phyloP scores from a whole-genome alignment of 768 basidiomycete genomes.

The Trametes sanguinea region DNA sequence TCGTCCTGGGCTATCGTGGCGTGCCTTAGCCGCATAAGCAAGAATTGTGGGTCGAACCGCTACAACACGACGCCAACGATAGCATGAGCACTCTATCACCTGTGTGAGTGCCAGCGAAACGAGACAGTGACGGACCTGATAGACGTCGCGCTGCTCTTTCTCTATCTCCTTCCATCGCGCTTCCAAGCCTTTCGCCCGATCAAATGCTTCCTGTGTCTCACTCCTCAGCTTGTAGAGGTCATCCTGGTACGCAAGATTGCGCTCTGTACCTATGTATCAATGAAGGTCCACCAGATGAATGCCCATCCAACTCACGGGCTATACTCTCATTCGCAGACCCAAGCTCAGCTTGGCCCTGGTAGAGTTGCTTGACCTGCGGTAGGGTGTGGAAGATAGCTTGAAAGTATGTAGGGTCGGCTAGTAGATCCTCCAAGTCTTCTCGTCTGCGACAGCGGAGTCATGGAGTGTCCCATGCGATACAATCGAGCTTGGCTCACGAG shows the following conservation, averaged over 20 bases:
- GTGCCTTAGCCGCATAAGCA: conserved; percentile 84
- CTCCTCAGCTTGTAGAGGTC: conserved; percentile 71
- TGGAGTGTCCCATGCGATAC: background rate
- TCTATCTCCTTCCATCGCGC: conserved; percentile 84
- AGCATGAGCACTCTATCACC: background rate
- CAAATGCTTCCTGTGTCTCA: conserved; percentile 85
- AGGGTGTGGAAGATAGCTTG: conserved; percentile 86
- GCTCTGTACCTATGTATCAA: conserved; percentile 45
- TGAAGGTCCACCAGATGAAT: no score
- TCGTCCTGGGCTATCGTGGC: conserved; percentile 91
- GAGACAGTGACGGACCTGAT: conserved; percentile 58
- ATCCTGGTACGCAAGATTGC: conserved; percentile 77
- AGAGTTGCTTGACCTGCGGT: conserved; percentile 68
- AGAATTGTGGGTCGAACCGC: conserved; percentile 86
- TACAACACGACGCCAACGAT: conserved; percentile 32
- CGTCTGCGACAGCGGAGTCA: conserved; percentile 49
- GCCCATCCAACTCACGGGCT: conserved; percentile 59
- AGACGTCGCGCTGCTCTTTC: conserved; percentile 84
- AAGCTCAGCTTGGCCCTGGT: conserved; percentile 75
- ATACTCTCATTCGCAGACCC: conserved; percentile 85
- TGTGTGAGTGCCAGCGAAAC: background rate
- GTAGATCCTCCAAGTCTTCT: conserved; percentile 87
- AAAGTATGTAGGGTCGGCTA: conserved; percentile 81
- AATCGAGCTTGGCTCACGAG: conserved; percentile 52
- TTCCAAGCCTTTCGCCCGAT: conserved; percentile 82